Conservation (phyloP, 352 stramenopile species). For the Pythium brachiatum region DNA sequence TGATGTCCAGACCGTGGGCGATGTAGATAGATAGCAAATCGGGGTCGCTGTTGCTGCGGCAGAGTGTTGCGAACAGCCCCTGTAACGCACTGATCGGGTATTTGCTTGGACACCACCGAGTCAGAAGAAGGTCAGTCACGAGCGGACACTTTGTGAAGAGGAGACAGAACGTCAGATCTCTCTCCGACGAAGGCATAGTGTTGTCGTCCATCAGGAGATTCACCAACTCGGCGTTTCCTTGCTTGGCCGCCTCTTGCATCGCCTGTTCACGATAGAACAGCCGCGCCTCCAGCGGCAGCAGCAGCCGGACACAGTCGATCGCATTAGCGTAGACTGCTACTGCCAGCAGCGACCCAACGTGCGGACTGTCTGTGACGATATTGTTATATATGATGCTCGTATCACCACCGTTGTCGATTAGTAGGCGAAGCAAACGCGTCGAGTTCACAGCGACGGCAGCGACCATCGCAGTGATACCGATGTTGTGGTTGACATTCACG, state of each 20-base stretch:
- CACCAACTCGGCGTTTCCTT: background rate
- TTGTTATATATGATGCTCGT: background rate
- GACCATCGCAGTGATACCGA: background rate
- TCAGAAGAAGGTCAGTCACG: background rate
- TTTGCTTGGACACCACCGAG: background rate
- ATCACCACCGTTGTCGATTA: background rate
- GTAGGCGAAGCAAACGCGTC: background rate
- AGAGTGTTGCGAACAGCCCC: background rate
- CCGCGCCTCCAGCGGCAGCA: background rate
- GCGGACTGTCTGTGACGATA: background rate
- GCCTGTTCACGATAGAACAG: background rate
- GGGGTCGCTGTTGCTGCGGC: background rate
- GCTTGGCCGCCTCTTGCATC: background rate
- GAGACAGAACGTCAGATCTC: background rate
- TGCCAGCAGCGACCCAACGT: background rate
- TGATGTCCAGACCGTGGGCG: background rate
- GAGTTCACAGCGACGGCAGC: background rate
- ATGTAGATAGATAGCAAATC: background rate
- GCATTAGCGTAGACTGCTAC: background rate
- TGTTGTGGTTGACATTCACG: background rate
- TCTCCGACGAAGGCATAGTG: background rate
- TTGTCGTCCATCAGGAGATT: background rate
- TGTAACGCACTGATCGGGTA: background rate
- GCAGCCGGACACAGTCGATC: background rate
- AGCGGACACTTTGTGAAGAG: background rate